Evolutionary conservation across 352 stramenopile genomes (phyloP).

Genomic region (Phytopythium boreale): DNA sequence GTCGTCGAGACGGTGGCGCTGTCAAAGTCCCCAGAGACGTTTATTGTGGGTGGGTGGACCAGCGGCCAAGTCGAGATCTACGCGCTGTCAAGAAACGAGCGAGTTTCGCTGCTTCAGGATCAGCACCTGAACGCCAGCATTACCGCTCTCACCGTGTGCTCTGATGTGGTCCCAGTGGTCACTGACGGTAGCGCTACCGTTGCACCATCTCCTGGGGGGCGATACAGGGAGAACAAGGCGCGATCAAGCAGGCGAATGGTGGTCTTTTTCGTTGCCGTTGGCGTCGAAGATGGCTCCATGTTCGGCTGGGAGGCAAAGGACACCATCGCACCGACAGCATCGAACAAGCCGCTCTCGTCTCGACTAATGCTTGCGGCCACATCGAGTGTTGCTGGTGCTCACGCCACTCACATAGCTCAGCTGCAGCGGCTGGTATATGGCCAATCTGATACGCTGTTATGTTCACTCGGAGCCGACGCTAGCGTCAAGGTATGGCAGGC

Average conservation of each 20-base stretch:
- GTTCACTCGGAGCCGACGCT: constrained; percentile 49
- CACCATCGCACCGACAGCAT: background rate
- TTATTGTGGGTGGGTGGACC: constrained; percentile 52
- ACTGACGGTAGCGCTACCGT: background rate
- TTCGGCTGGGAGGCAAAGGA: constrained; percentile 31
- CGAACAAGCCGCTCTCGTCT: background rate
- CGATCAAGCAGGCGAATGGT: background rate
- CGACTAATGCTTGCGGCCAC: constrained; percentile 25
- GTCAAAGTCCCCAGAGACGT: constrained; percentile 5
- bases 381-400: constrained; percentile 17
- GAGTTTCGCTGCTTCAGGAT: constrained; percentile 44
- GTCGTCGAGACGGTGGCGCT: constrained; percentile 18
- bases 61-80: constrained; percentile 47
- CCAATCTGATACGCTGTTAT: constrained; percentile 9
- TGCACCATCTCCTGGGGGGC: background rate
- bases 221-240: background rate
- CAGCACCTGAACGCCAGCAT: constrained; percentile 35
- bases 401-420: constrained; percentile 53
- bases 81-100: constrained; percentile 11
- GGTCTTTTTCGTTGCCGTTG: constrained; percentile 24
- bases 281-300: constrained; percentile 35
- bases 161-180: background rate
- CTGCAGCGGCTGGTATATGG: constrained; percentile 12
- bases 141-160: constrained; percentile 21
- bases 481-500: constrained; percentile 63